Conservation (phyloP, 345 rosid species). For the Erucastrum elatum region DNA sequence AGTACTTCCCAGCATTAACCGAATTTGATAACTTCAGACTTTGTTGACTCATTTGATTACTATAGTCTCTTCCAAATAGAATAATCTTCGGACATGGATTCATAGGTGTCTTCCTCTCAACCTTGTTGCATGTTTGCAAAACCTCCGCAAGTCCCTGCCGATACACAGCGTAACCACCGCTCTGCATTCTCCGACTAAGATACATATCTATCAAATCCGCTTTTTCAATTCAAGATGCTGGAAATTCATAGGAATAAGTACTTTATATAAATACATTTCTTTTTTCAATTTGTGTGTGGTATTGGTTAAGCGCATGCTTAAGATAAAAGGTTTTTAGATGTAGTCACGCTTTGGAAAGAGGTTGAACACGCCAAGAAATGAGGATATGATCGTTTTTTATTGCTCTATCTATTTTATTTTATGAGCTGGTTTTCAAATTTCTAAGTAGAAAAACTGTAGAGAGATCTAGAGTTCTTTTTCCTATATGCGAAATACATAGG, state of each 20-base stretch:
- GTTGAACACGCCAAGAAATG: constrained; percentile 41
- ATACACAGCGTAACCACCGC: constrained; percentile 17
- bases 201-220: constrained; percentile 13
- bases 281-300: constrained; percentile 18
- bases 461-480: neutral
- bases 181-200: constrained; percentile 29
- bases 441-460: neutral
- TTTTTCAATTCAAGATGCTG: neutral
- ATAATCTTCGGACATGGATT: constrained; percentile 22
- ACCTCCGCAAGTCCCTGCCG: constrained; percentile 27
- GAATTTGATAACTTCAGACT: constrained; percentile 20
- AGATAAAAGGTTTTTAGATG: constrained; percentile 29
- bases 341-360: constrained; percentile 30
- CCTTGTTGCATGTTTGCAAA: constrained; percentile 29
- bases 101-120: constrained; percentile 15
- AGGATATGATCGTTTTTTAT: neutral
- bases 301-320: constrained; percentile 36
- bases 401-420: neutral
- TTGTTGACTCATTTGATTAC: constrained; percentile 16
- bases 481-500: neutral
- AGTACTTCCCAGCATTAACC: constrained; percentile 20
- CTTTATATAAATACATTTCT: neutral
- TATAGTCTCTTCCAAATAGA: constrained; percentile 24
- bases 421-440: neutral
- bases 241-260: neutral